phyloP scores from a whole-genome alignment of 495 filamentous ascomycete species.

The Penicillium egyptiacum region DNA sequence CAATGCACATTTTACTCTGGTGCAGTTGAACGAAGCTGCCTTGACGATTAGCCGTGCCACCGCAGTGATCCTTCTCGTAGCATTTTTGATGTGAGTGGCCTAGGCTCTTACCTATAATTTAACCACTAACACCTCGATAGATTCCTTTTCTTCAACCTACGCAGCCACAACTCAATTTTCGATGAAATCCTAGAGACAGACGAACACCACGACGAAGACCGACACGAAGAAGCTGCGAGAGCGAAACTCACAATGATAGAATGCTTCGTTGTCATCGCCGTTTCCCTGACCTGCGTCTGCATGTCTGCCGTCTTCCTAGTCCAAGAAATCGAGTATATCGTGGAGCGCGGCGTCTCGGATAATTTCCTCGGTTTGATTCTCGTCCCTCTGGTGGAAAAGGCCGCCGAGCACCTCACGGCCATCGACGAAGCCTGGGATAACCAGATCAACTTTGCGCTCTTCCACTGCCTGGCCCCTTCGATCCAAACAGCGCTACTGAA shows the following conservation, averaged over 20 bases:
- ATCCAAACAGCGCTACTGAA: conserved; percentile 92
- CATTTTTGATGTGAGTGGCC: conserved; percentile 59
- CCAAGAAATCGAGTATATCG: conserved; percentile 73
- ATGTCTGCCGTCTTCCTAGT: conserved; percentile 83
- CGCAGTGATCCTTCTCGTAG: conserved; percentile 73
- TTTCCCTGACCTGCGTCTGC: conserved; percentile 72
- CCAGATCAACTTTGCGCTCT: conserved; percentile 78
- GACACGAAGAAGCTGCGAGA: conserved; percentile 59
- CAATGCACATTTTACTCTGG: conserved; percentile 30
- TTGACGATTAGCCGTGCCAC: conserved; percentile 72
- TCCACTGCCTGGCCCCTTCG: conserved; percentile 82
- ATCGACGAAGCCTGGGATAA: conserved; percentile 82
- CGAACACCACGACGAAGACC: conserved; percentile 68
- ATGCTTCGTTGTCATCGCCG: conserved; percentile 62
- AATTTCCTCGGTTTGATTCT: conserved; percentile 75
- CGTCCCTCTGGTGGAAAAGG: conserved; percentile 84
- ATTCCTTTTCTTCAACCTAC: conserved; percentile 79
- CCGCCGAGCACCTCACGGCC: conserved; percentile 84
- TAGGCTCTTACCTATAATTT: no score
- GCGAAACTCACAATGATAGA: conserved; percentile 79
- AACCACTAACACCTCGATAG: conserved; percentile 36
- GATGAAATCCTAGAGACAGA: conserved; percentile 68
- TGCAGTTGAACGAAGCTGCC: conserved; percentile 48
- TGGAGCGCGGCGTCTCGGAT: conserved; percentile 67
- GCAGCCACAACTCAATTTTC: conserved; percentile 80